Percentiles rank a stretch among this genome's conserved stretches.
These are phyloP conservation scores for Xylaria venustula DNA, from an alignment of 495 filamentous ascomycete genomes.

Conservation along the genomic window DNA sequence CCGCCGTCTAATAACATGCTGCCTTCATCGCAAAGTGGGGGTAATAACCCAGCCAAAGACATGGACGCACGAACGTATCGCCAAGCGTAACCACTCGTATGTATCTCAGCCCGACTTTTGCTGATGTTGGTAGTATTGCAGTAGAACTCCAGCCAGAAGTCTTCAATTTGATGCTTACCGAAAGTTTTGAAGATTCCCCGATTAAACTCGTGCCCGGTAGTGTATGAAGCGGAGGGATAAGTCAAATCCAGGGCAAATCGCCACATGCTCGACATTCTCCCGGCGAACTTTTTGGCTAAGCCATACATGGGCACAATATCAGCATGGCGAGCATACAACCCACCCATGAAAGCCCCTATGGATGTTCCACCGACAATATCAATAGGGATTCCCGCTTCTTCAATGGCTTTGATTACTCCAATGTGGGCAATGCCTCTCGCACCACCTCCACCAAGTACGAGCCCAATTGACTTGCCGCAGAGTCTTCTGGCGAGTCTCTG, in stretches of 20 bases:
- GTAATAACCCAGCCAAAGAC: slow-evolving; percentile 88
- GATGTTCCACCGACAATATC: slow-evolving; percentile 96
- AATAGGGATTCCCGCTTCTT: slow-evolving; percentile 94
- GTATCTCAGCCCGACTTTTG: slow-evolving; percentile 83
- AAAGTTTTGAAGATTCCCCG: slow-evolving; percentile 99
- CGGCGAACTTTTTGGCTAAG: slow-evolving; percentile 92
- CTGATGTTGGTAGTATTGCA: slow-evolving; percentile 99
- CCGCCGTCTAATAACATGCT: slow-evolving; percentile 95
- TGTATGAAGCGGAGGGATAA: slow-evolving; percentile 93
- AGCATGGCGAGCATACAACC: slow-evolving; percentile 91
- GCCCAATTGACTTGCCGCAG: slow-evolving; percentile 89
- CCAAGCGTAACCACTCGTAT: slow-evolving; percentile 95
- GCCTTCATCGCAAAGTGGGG: slow-evolving; percentile 93
- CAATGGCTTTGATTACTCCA: slow-evolving; percentile 89
- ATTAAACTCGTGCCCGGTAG: slow-evolving; percentile 98
- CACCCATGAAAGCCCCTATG: slow-evolving; percentile 96
- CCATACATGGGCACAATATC: slow-evolving; percentile 97
- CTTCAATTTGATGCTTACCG: slow-evolving; percentile 93
- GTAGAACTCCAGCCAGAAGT: slow-evolving; percentile 98
- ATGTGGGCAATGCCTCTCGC: slow-evolving; percentile 89
- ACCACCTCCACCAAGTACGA: slow-evolving; percentile 91
- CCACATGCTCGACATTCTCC: slow-evolving; percentile 97
- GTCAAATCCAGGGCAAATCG: slow-evolving; percentile 93
- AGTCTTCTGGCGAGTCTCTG: slow-evolving; percentile 87
- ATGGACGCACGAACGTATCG: slow-evolving; percentile 94